Conservation (phyloP, 169 alveolate genomes). For the Babesia gibsoni region DNA sequence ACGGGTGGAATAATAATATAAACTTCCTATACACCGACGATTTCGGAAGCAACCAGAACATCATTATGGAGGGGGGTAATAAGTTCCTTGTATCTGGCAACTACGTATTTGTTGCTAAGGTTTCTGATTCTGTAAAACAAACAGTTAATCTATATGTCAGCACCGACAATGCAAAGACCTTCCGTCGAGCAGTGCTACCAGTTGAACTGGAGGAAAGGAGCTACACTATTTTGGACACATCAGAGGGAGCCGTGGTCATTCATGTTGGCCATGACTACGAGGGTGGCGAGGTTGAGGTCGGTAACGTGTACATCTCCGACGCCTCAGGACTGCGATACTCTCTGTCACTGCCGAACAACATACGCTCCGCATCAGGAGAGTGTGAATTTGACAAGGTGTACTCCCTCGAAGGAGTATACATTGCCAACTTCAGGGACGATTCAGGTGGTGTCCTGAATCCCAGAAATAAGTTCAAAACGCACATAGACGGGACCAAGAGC, state of each 20-base stretch:
- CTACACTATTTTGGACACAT: conserved; percentile 93
- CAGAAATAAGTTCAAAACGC: conserved; percentile 44
- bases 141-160: conserved; percentile 90
- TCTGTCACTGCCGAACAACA: conserved; percentile 87
- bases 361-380: conserved; percentile 87
- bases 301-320: conserved; percentile 93
- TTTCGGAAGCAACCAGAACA: conserved; percentile 77
- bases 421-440: conserved; percentile 91
- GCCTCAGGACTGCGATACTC: conserved; percentile 91
- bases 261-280: conserved; percentile 92
- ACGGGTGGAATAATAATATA: conserved; percentile 89
- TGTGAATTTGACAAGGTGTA: conserved; percentile 94
- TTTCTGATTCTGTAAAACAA: conserved; percentile 78
- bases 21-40: conserved; percentile 88
- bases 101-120: conserved; percentile 92
- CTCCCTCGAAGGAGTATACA: conserved; percentile 93
- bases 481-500: conserved; percentile 43
- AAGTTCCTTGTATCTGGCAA: conserved; percentile 90
- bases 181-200: conserved; percentile 87
- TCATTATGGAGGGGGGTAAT: conserved; percentile 89
- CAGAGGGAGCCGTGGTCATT: conserved; percentile 94
- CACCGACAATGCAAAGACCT: conserved; percentile 82
- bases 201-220: conserved; percentile 88
- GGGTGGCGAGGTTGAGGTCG: conserved; percentile 81
- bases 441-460: conserved; percentile 63